Conservation (phyloP, 2,329 filamentous ascomycete genomes). For the Dactylonectria estremocensis region DNA sequence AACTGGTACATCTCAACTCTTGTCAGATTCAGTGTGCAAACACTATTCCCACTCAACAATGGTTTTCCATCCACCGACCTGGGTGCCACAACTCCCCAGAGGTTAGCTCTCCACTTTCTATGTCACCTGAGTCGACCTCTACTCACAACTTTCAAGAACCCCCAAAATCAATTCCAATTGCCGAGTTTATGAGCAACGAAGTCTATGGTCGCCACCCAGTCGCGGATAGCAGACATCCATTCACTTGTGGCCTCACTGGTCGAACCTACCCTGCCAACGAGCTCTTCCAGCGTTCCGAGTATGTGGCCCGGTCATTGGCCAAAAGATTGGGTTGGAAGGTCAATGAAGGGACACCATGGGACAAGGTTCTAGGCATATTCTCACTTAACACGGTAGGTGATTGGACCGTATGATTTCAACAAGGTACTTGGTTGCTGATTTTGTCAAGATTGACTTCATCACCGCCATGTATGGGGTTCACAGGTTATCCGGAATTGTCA, state of each 20-base stretch:
- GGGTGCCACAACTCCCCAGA: constrained; percentile 70
- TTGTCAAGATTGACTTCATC: constrained; percentile 79
- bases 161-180: constrained; percentile 81
- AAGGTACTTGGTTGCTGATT: neutral
- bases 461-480: constrained; percentile 82
- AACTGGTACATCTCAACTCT: too few species aligned
- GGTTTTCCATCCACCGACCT: constrained; percentile 74
- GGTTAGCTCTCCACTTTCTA: constrained; percentile 54
- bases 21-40: too few species aligned
- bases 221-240: constrained; percentile 76
- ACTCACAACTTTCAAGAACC: constrained; percentile 59
- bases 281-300: constrained; percentile 76
- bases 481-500: constrained; percentile 79
- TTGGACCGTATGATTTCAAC: too few species aligned
- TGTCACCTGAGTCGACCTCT: too few species aligned
- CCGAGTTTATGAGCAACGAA: constrained; percentile 84
- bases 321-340: constrained; percentile 80
- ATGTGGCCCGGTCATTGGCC: constrained; percentile 76
- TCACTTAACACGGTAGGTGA: constrained; percentile 80
- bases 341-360: constrained; percentile 82
- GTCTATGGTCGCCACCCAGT: constrained; percentile 76
- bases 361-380: constrained; percentile 84
- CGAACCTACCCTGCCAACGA: constrained; percentile 75
- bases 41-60: constrained; percentile 48
- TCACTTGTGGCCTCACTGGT: constrained; percentile 82